Evolutionary conservation across 192 early-diverging fungal species (phyloP), one percentile per base, ranked within the genome.

Genomic region (Coemansia umbellata): DNA sequence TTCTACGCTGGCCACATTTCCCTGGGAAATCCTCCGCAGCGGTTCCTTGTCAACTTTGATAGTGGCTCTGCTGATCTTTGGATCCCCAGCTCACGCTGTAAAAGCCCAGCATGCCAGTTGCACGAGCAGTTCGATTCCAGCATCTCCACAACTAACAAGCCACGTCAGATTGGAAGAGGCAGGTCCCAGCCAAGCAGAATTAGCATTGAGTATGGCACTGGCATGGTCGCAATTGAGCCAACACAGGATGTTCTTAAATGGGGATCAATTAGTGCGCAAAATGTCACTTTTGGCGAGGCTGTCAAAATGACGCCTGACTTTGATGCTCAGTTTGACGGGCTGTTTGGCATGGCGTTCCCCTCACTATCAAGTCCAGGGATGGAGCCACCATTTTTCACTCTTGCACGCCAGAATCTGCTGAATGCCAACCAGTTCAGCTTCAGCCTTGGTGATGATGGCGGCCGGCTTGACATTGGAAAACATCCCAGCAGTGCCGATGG

Each of bases 11-110:
- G 86, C 4, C 78, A 84, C 36, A 82, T 90, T 51, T 61, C 66
- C 11, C 53, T 84, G 18, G 85, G 80, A 15, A 81, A 80, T 3
- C 85, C 87, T 8, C 79, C 82, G 5, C 85, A 88, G 56, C 64
- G 44, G 9, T 89, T 89, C 50, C 69, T 69, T 11, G 84, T 85
- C 21, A 82, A 83, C 37, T 84, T 84, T 43, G 87, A 89, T 66
- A 89, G 79, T 7, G 87, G 85, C 11, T 83, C 78, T 8, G 72
- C 80, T 21, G 86, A 87, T 51, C 71, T 89, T 31, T 88, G 87
- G 87, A 82, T 91, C 23, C 85, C 87, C 8, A 67, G 71, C 47
- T 22, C 52, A 14, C 55, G 52, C 27, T 74, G 71, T 43, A 6
- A 47, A 30, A 74, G 64, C 31, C 10, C 44, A 10, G 60, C 49